Percentiles rank a stretch among this genome's conserved stretches.
phyloP scores from a whole-genome alignment of 139 green algal species.

The Edaphochlamys debaryana region DNA sequence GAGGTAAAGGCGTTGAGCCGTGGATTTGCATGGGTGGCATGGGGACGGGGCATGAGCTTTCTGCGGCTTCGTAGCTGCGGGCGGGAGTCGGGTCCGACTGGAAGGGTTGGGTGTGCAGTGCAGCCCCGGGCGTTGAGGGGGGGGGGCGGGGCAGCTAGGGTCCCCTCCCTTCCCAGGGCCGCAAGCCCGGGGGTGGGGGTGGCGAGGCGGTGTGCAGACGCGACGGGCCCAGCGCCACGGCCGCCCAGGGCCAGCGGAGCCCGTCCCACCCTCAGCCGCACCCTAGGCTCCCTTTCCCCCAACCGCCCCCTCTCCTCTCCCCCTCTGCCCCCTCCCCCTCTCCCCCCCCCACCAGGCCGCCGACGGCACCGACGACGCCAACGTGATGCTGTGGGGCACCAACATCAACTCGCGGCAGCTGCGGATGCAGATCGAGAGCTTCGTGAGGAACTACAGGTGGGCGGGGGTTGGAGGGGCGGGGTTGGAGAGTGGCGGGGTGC shows the following conservation, averaged over 20 bases:
- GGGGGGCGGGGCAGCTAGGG: no score
- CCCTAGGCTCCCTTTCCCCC: neutral
- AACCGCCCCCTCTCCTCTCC: neutral
- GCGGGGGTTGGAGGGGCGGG: neutral
- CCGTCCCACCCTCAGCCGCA: neutral
- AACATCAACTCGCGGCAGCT: slow-evolving; percentile 72
- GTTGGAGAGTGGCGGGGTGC: neutral
- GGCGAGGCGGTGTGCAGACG: no score
- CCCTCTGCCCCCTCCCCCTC: neutral
- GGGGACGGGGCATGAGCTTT: neutral
- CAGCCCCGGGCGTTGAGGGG: no score
- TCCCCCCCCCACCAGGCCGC: neutral
- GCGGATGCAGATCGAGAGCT: slow-evolving; percentile 58
- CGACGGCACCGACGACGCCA: slow-evolving; percentile 37
- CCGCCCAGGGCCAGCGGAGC: no score
- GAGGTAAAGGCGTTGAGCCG: no score
- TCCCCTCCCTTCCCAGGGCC: no score
- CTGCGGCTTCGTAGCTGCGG: neutral
- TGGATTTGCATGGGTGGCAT: neutral
- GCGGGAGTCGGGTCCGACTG: no score
- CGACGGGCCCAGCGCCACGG: neutral
- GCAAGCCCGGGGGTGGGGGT: no score
- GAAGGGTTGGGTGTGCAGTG: no score
- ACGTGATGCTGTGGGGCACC: slow-evolving; percentile 92
- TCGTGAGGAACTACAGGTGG: slow-evolving; percentile 73